Percentiles rank a stretch among this genome's conserved stretches.
Evolutionary conservation across 192 early-diverging fungal genomes (phyloP).

Genomic region (Thoreauomyces humboldtii): DNA sequence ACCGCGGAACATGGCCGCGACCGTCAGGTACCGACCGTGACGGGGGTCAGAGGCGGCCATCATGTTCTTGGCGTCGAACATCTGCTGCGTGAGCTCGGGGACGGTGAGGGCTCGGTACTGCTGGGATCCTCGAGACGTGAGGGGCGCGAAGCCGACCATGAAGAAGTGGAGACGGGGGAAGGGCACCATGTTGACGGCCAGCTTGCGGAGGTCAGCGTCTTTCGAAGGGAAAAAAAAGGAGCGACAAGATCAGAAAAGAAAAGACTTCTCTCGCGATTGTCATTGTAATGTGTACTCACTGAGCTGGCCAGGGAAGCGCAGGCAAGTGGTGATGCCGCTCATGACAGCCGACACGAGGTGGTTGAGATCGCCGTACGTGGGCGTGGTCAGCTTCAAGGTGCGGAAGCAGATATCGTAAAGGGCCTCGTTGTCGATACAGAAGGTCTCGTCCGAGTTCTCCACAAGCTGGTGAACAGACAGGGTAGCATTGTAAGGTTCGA

Average conservation of each 20-base stretch:
- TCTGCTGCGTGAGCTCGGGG: constrained; percentile 78
- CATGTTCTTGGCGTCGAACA: constrained; percentile 86
- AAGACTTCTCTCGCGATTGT: too few relatives aligned
- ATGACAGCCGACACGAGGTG: constrained; percentile 95
- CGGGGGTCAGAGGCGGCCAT: constrained; percentile 67
- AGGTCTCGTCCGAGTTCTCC: constrained; percentile 98
- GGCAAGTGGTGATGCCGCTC: constrained; percentile 92
- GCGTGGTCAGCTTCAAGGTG: constrained; percentile 89
- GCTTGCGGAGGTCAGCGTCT: constrained; percentile 96
- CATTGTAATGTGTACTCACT: too few relatives aligned
- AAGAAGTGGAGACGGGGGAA: constrained; percentile 99
- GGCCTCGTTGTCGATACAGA: constrained; percentile 99
- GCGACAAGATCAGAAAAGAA: background rate
- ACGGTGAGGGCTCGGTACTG: constrained; percentile 84
- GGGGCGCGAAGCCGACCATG: constrained; percentile 91
- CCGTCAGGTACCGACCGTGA: constrained; percentile 93
- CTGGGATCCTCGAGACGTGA: constrained; percentile 72
- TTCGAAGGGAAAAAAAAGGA: constrained; percentile 30
- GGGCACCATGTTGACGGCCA: constrained; percentile 91
- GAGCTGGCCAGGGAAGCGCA: constrained; percentile 85
- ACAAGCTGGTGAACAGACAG: constrained; percentile 96
- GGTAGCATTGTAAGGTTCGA: constrained; percentile 99
- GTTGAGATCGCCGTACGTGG: constrained; percentile 96
- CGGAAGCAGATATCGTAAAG: constrained; percentile 99
- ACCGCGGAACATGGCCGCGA: constrained; percentile 94